Conservation (phyloP, 371 early-diverging fungal species). For the Parasitella parasitica region DNA sequence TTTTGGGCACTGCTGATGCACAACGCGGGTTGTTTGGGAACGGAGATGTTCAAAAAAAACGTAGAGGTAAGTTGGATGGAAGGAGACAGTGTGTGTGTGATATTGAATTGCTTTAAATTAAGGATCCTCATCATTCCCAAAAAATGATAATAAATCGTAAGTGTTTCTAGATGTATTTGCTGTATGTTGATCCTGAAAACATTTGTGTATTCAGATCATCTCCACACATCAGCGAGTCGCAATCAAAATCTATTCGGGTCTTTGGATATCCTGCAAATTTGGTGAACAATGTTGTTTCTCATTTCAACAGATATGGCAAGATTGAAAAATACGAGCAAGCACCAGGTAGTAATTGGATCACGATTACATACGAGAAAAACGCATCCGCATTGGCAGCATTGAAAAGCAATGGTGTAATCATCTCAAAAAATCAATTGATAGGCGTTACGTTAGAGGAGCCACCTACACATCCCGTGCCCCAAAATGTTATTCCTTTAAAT, state of each 20-base stretch:
- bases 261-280: conserved; percentile 41
- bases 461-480: background rate
- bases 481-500: background rate
- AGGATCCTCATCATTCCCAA: background rate
- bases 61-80: conserved; percentile 6
- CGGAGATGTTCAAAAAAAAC: conserved; percentile 5
- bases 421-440: conserved; percentile 5
- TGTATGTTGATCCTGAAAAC: too few relatives aligned
- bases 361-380: conserved; percentile 29
- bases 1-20: background rate
- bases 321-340: conserved; percentile 30
- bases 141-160: background rate
- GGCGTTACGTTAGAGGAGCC: conserved; percentile 4
- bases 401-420: conserved; percentile 31
- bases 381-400: conserved; percentile 33
- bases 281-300: conserved; percentile 23
- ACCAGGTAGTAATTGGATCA: conserved; percentile 39
- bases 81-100: background rate
- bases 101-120: background rate
- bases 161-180: too few relatives aligned
- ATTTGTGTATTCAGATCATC: background rate
- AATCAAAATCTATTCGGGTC: conserved; percentile 22
- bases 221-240: background rate
- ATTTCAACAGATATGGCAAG: conserved; percentile 34
- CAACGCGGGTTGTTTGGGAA: conserved; percentile 19